Percentiles rank a stretch among this genome's conserved stretches.
phyloP scores from a whole-genome alignment of 2,329 filamentous ascomycete species.

The Ascosphaera apis region DNA sequence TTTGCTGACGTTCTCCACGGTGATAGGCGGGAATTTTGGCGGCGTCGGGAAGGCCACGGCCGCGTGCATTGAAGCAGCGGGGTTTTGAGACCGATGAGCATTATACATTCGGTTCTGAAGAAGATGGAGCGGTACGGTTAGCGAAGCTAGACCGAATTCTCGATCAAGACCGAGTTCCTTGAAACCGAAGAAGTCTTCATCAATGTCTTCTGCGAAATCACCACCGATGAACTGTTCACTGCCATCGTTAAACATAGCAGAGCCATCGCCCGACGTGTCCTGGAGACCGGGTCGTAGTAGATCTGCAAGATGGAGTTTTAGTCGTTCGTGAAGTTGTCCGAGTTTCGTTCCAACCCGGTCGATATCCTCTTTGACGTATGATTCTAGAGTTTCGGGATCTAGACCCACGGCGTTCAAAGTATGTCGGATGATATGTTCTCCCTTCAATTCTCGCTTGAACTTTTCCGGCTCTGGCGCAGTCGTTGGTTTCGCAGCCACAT shows the following conservation, averaged over 20 bases:
- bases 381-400: conserved; percentile 58
- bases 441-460: conserved; percentile 29
- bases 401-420: conserved; percentile 65
- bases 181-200: conserved; percentile 98
- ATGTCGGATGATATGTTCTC: conserved; percentile 69
- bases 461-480: too few relatives aligned
- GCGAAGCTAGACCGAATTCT: conserved; percentile 67
- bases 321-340: conserved; percentile 67
- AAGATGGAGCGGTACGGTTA: conserved; percentile 82
- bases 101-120: conserved; percentile 76
- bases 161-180: conserved; percentile 78
- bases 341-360: conserved; percentile 65
- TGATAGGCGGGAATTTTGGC: conserved; percentile 52
- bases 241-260: conserved; percentile 79
- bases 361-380: conserved; percentile 82
- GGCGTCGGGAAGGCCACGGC: conserved; percentile 30
- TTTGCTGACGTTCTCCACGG: conserved; percentile 48
- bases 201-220: conserved; percentile 92
- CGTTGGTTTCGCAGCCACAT: too few relatives aligned
- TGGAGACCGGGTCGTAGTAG: conserved; percentile 71
- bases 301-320: conserved; percentile 84
- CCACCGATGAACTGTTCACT: conserved; percentile 93
- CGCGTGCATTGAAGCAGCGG: conserved; percentile 1
- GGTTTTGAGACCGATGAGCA: conserved; percentile 55
- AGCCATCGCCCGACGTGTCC: conserved; percentile 61